phyloP scores from a whole-genome alignment of 306 rosid genomes.

The Cajanus cajan region DNA sequence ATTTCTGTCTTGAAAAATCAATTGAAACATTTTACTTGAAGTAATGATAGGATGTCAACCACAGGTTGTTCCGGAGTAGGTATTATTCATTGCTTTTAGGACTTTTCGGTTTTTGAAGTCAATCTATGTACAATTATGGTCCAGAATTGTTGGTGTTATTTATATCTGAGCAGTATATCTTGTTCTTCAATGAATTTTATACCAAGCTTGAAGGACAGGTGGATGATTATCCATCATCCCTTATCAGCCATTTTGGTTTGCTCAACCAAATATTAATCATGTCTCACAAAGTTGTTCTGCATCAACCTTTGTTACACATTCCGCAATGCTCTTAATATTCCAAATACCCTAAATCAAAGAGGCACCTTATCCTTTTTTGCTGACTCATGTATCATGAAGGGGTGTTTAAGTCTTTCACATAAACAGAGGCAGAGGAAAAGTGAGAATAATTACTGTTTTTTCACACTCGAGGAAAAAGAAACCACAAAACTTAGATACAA shows the following conservation, averaged over 20 bases:
- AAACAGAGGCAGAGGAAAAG: neutral
- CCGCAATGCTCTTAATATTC: neutral
- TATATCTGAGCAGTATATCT: neutral
- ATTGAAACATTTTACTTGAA: neutral
- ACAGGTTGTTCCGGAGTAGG: slow-evolving; percentile 2
- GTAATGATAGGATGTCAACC: neutral
- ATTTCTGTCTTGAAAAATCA: neutral
- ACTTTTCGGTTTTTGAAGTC: slow-evolving; percentile 14
- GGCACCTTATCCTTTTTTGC: neutral
- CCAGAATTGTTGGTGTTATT: slow-evolving; percentile 20
- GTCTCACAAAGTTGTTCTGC: neutral
- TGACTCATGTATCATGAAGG: neutral
- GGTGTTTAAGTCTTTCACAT: neutral
- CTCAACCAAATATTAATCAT: slow-evolving; percentile 25
- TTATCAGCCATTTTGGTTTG: slow-evolving; percentile 15
- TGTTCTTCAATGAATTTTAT: neutral
- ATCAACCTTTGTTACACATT: neutral
- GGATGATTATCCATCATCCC: neutral
- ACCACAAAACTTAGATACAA: no score
- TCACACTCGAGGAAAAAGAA: no score
- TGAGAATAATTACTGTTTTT: no score
- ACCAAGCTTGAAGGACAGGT: neutral
- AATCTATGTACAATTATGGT: slow-evolving; percentile 15
- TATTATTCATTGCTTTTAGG: neutral
- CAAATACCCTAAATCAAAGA: neutral